phyloP scores from a whole-genome alignment of 305 asterid genomes.

The Rubia balearica region DNA sequence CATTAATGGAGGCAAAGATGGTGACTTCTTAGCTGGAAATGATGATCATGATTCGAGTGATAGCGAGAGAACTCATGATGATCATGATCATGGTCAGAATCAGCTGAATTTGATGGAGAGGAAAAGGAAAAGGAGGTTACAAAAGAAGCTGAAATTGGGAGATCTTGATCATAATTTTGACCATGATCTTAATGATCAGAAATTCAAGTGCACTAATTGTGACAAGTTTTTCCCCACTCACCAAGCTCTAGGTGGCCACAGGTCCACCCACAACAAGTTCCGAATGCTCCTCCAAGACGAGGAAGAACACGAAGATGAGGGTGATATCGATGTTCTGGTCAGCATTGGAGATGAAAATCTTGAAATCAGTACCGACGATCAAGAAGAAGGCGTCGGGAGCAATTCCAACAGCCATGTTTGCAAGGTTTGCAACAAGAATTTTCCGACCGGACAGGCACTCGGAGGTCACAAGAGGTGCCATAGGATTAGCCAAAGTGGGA shows the following conservation, averaged over 20 bases:
- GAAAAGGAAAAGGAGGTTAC: constrained; percentile 21
- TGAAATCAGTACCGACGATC: constrained; percentile 6
- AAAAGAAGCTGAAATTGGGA: constrained; percentile 29
- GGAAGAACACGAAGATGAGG: constrained; percentile 13
- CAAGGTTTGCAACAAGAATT: constrained; percentile 15
- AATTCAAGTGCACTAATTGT: constrained; percentile 30
- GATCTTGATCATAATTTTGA: constrained; percentile 23
- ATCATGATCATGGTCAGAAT: not conserved
- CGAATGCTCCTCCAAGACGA: constrained; percentile 22
- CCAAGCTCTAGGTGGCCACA: constrained; percentile 57
- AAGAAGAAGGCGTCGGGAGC: not conserved
- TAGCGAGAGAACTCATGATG: constrained; percentile 2
- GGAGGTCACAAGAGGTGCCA: constrained; percentile 22
- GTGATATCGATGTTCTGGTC: not conserved
- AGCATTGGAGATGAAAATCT: constrained; percentile 12
- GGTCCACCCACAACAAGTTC: constrained; percentile 41
- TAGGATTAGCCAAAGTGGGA: constrained; percentile 10
- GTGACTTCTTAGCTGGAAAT: constrained; percentile 11
- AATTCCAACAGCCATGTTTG: constrained; percentile 7
- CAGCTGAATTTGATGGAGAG: constrained; percentile 15
- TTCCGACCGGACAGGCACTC: constrained; percentile 15
- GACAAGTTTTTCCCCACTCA: constrained; percentile 31
- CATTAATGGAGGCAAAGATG: not conserved
- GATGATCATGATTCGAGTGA: not conserved
- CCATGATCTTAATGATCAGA: constrained; percentile 11